A percentile compares a stretch with the other conserved stretches of the same genome.
phyloP scores from a whole-genome alignment of 805 yeast genomes.

The Tetrapisispora arboricola region DNA sequence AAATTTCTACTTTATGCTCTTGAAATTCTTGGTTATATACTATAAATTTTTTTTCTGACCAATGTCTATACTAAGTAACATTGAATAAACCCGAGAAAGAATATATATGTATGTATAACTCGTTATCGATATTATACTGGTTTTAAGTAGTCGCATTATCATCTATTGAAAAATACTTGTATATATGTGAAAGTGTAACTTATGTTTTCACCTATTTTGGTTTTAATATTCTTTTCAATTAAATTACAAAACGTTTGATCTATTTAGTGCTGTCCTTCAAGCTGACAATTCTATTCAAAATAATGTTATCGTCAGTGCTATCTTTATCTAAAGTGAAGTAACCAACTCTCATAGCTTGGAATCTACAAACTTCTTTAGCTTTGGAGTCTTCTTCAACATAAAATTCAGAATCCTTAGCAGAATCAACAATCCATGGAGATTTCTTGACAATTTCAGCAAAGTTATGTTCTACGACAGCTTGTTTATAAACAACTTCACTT shows the following conservation, averaged over 20 bases:
- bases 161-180: too few species aligned
- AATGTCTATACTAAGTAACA: too few species aligned
- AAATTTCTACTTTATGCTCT: too few species aligned
- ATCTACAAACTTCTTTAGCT: constrained; percentile 74
- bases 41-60: too few species aligned
- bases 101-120: too few species aligned
- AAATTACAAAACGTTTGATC: background rate
- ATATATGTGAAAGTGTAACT: too few species aligned
- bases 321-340: constrained; percentile 89
- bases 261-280: constrained; percentile 63
- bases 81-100: too few species aligned
- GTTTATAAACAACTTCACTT: constrained; percentile 56
- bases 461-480: constrained; percentile 70
- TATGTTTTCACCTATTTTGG: too few species aligned
- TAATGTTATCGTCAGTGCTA: constrained; percentile 45
- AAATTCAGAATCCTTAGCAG: constrained; percentile 51
- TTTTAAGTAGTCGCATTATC: too few species aligned
- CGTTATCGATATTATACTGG: too few species aligned
- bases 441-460: constrained; percentile 54
- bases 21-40: too few species aligned
- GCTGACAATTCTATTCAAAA: constrained; percentile 86
- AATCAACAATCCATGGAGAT: constrained; percentile 66
- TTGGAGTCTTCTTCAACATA: constrained; percentile 55
- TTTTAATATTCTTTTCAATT: background rate
- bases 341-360: constrained; percentile 96